Evolutionary conservation across 1,284 basidiomycete species (phyloP), one percentile per base, ranked within the genome.

Genomic region (Melampsora medusae): DNA sequence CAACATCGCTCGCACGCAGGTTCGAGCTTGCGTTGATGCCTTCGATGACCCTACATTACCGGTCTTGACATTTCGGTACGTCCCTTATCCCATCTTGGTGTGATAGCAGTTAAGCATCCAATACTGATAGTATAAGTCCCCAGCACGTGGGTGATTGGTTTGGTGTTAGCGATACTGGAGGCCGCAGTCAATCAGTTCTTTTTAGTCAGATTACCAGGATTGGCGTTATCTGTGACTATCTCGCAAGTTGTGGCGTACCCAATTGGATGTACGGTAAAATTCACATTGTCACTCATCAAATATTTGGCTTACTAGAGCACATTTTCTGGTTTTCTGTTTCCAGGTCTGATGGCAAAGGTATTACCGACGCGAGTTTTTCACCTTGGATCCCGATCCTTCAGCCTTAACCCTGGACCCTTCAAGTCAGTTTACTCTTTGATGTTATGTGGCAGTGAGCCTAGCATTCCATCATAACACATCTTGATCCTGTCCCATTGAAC

Each of bases 31-130:
- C 6, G 90, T 93, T 22, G 86, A 90, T 35, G 91, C 88, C 79
- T 85, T 88, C 31, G 92, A 94, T 80, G 92, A 93, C 82, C 88
- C 89, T 1, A 84, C 85, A 7, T 91, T 93, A 85, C 90, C 90
- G 2, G 89, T 89, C 68, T 91, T 90, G 83, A 94, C 92, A 2
- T 91, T 93, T 85, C 87, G 92, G 69, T 70, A 19, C 17, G 59
- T 70, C 9, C 35, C 62, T 70, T 46, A 31, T 42, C 4, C 14
- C 49, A 10, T 61, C n/a, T 25, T 35, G 56, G 19, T 33, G 42
- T 46, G 25, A 17, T 48, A 22, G 16, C 46, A 22, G 25, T 25
- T 25, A 60, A 28, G 25, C 25, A 12, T 6, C 10, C 14, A 46
- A 38, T 70, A 19, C 35, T 65, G 19, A 22, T 65, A 53, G 50